Percentiles rank a stretch among this genome's conserved stretches.
phyloP scores from a whole-genome alignment of 1,139 yeast species.

The Lodderomyces oxycetoniae region DNA sequence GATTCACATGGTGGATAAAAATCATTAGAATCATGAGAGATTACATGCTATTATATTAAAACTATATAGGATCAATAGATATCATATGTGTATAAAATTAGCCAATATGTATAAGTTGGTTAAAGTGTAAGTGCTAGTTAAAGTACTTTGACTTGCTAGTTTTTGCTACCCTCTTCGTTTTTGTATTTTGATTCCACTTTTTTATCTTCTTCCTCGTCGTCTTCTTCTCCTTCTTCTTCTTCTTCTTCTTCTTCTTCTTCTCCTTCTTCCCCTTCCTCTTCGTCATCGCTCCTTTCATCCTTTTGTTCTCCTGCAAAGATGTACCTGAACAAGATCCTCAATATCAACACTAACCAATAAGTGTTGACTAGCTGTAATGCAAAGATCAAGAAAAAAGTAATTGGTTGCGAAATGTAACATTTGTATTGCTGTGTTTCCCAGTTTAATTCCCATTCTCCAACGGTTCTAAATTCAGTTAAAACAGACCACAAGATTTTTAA shows the following conservation, averaged over 20 bases:
- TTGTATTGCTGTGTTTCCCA: constrained; percentile 95
- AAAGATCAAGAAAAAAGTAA: constrained; percentile 70
- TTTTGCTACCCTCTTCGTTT: no score
- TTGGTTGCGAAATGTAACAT: constrained; percentile 91
- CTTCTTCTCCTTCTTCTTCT: constrained; percentile 15
- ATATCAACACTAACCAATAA: constrained; percentile 81
- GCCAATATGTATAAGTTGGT: no score
- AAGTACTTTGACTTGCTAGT: no score
- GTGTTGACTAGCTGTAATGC: constrained; percentile 81
- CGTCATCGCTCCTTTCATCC: constrained; percentile 92
- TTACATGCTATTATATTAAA: no score
- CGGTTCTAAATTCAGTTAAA: constrained; percentile 77
- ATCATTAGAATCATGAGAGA: no score
- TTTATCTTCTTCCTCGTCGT: no score
- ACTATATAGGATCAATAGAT: no score
- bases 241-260: constrained; percentile 28
- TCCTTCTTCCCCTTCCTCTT: constrained; percentile 46
- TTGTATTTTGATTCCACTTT: no score
- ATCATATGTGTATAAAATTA: no score
- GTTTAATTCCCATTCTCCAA: constrained; percentile 75
- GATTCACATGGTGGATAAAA: no score
- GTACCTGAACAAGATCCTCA: constrained; percentile 69
- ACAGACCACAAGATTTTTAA: constrained; percentile 81
- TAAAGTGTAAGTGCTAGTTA: no score
- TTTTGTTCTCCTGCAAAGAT: constrained; percentile 53